Evolutionary conservation across 257 asterid genomes (phyloP).

Genomic region (Mentha longifolia): DNA sequence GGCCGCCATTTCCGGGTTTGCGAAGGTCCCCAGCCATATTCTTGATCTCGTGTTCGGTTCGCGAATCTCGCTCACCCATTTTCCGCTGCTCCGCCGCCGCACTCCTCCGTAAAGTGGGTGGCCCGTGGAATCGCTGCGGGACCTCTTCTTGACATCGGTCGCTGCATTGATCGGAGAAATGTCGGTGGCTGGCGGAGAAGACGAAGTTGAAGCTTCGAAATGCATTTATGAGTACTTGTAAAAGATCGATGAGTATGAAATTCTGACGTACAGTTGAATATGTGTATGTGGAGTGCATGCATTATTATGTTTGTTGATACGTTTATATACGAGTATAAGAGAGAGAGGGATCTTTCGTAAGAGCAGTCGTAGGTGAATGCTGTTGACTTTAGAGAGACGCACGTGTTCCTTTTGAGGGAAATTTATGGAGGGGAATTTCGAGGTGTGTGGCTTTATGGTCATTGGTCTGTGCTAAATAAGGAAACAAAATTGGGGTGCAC

Average conservation of each 20-base stretch:
- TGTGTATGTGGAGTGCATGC: neutral
- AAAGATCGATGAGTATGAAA: neutral
- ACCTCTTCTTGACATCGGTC: constrained; percentile 19
- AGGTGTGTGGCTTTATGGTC: too few relatives aligned
- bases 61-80: constrained; percentile 40
- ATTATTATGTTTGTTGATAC: too few relatives aligned
- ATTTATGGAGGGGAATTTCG: too few relatives aligned
- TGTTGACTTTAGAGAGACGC: too few relatives aligned
- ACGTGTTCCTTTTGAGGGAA: too few relatives aligned
- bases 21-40: constrained; percentile 55
- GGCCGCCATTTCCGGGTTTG: constrained; percentile 49
- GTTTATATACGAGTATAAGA: too few relatives aligned
- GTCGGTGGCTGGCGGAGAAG: neutral
- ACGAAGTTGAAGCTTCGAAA: neutral
- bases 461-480: too few relatives aligned
- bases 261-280: neutral
- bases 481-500: too few relatives aligned
- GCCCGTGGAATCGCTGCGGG: constrained; percentile 1
- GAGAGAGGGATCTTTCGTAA: too few relatives aligned
- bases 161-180: neutral
- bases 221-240: neutral
- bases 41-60: constrained; percentile 46
- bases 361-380: too few relatives aligned
- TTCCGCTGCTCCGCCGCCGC: constrained; percentile 31
- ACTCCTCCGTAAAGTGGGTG: constrained; percentile 37